phyloP scores from a whole-genome alignment of 2,329 filamentous ascomycete species.

The Dactylellina cionopaga region DNA sequence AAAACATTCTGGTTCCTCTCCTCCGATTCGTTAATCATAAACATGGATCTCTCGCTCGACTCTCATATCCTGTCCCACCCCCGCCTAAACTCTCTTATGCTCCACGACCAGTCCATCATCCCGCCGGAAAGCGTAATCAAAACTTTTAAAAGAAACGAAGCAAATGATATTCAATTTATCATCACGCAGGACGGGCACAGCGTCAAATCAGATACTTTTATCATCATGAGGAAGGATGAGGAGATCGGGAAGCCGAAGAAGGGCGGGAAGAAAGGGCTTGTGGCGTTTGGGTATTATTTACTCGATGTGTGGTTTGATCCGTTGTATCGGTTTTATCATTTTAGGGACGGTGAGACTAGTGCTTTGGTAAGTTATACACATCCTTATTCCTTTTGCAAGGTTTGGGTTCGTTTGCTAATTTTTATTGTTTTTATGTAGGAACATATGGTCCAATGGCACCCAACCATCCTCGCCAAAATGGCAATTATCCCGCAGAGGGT shows the following conservation, averaged over 20 bases:
- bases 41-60: slow-evolving; percentile 75
- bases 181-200: slow-evolving; percentile 86
- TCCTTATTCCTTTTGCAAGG: slow-evolving; percentile 1
- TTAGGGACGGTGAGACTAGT: slow-evolving; percentile 92
- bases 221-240: slow-evolving; percentile 84
- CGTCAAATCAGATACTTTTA: slow-evolving; percentile 78
- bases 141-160: slow-evolving; percentile 84
- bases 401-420: background rate
- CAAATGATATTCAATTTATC: slow-evolving; percentile 80
- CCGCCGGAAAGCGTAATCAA: slow-evolving; percentile 97
- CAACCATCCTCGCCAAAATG: slow-evolving; percentile 89
- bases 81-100: slow-evolving; percentile 80
- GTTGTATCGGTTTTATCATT: slow-evolving; percentile 88
- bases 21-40: slow-evolving; percentile 87
- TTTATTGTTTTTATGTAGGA: slow-evolving; percentile 66
- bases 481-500: slow-evolving; percentile 86
- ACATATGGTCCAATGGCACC: slow-evolving; percentile 94
- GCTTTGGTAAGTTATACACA: slow-evolving; percentile 73
- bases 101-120: slow-evolving; percentile 84
- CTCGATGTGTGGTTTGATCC: slow-evolving; percentile 97
- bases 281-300: slow-evolving; percentile 63
- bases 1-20: slow-evolving; percentile 89
- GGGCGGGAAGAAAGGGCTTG: slow-evolving; percentile 23
- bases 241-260: slow-evolving; percentile 67
- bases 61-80: slow-evolving; percentile 74